Conservation (phyloP, 148 eudicot species). For the Fagopyrum tataricum region DNA sequence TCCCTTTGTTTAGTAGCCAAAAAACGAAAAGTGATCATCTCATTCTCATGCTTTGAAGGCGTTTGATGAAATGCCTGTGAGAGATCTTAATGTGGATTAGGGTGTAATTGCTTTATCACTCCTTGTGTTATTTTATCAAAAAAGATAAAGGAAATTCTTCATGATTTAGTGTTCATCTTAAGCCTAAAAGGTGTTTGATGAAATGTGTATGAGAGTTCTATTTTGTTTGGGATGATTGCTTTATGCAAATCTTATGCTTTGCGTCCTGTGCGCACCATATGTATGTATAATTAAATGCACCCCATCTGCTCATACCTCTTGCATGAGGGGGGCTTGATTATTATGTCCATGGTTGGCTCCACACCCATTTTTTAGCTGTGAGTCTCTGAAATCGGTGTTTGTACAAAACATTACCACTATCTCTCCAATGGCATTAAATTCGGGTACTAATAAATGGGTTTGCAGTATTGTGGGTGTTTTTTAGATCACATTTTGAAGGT, state of each 20-base stretch:
- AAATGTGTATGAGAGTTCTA: background rate
- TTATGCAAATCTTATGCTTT: background rate
- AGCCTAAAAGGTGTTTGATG: background rate
- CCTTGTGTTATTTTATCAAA: too few species aligned
- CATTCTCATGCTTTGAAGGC: background rate
- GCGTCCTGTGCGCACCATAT: constrained; percentile 6
- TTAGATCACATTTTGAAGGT: constrained; percentile 7
- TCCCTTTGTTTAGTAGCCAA: background rate
- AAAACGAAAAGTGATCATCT: background rate
- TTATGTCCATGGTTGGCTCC: constrained; percentile 26
- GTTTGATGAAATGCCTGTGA: constrained; percentile 7
- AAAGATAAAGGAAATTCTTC: too few species aligned
- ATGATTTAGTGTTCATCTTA: too few species aligned
- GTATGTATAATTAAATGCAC: constrained; percentile 23
- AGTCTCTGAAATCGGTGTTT: background rate
- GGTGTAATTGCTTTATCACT: background rate
- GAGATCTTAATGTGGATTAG: too few species aligned
- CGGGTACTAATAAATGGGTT: constrained; percentile 2
- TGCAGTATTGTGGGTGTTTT: constrained; percentile 9
- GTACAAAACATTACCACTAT: constrained; percentile 1
- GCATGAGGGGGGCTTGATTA: constrained; percentile 24
- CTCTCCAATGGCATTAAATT: background rate
- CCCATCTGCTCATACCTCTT: constrained; percentile 24
- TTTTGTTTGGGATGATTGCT: background rate
- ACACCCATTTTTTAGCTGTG: constrained; percentile 21